Evolutionary conservation across 2,329 filamentous ascomycete species (phyloP).

Genomic region (Coleophoma crateriformis): DNA sequence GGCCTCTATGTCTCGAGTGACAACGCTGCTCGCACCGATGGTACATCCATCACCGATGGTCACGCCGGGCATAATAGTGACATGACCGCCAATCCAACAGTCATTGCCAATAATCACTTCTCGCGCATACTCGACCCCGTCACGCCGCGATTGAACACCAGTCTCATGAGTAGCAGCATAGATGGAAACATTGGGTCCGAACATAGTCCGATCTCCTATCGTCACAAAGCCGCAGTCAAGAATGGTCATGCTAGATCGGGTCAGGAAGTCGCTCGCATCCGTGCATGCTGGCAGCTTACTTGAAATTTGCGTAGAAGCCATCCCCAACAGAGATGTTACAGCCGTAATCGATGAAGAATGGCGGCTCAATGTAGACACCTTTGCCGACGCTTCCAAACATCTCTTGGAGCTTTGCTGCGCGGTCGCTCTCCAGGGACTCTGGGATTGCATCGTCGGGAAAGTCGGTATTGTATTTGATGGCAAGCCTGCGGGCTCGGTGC

Average conservation of each 20-base stretch:
- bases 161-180: slow-evolving; percentile 68
- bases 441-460: slow-evolving; percentile 31
- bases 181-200: slow-evolving; percentile 67
- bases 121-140: slow-evolving; percentile 39
- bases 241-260: slow-evolving; percentile 26
- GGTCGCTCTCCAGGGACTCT: slow-evolving; percentile 30
- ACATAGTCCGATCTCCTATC: slow-evolving; percentile 20
- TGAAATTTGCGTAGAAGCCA: slow-evolving; percentile 58
- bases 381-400: slow-evolving; percentile 44
- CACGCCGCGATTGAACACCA: slow-evolving; percentile 45
- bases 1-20: slow-evolving; percentile 41
- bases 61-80: slow-evolving; percentile 43
- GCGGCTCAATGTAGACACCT: slow-evolving; percentile 52
- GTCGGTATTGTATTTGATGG: background rate
- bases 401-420: slow-evolving; percentile 39
- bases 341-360: slow-evolving; percentile 58
- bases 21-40: slow-evolving; percentile 41
- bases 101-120: slow-evolving; percentile 43
- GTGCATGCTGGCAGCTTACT: slow-evolving; percentile 16
- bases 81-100: slow-evolving; percentile 47
- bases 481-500: background rate
- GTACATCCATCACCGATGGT: slow-evolving; percentile 45
- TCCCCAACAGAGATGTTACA: slow-evolving; percentile 57
- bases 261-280: background rate
- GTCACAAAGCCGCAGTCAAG: slow-evolving; percentile 66